Evolutionary conservation across 805 yeast genomes (phyloP).

Genomic region (Yarrowia phangngaensis): DNA sequence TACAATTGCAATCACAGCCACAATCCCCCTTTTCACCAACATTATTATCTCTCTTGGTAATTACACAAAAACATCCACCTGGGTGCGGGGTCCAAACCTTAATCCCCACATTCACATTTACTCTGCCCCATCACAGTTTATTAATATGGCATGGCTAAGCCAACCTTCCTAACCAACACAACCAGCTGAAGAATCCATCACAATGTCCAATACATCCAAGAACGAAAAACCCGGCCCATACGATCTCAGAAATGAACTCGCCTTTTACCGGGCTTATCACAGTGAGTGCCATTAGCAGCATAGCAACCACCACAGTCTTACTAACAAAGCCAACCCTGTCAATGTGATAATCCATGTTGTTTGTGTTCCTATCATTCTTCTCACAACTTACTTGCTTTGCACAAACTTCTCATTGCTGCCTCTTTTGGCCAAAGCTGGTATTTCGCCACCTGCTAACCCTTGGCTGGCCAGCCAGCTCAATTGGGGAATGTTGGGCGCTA

Average conservation of each 20-base stretch:
- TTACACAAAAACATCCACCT: too few relatives aligned
- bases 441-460: slow-evolving; percentile 25
- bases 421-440: slow-evolving; percentile 9
- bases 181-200: neutral
- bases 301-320: slow-evolving; percentile 20
- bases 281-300: slow-evolving; percentile 35
- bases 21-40: too few relatives aligned
- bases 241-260: slow-evolving; percentile 50
- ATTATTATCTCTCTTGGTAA: too few relatives aligned
- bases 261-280: slow-evolving; percentile 51
- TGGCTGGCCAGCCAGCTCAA: slow-evolving; percentile 39
- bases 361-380: slow-evolving; percentile 75
- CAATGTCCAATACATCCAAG: slow-evolving; percentile 7
- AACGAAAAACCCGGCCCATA: slow-evolving; percentile 34
- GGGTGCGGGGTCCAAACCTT: too few relatives aligned
- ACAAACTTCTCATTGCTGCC: slow-evolving; percentile 37
- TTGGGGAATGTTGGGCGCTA: slow-evolving; percentile 47
- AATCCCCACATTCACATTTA: too few relatives aligned
- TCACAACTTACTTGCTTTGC: slow-evolving; percentile 48
- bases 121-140: too few relatives aligned
- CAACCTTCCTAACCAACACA: neutral
- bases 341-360: slow-evolving; percentile 74
- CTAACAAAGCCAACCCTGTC: slow-evolving; percentile 42
- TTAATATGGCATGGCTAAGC: too few relatives aligned
- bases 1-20: too few relatives aligned